Conservation (phyloP, 2,329 filamentous ascomycete genomes). For the Coleophoma cylindrospora region DNA sequence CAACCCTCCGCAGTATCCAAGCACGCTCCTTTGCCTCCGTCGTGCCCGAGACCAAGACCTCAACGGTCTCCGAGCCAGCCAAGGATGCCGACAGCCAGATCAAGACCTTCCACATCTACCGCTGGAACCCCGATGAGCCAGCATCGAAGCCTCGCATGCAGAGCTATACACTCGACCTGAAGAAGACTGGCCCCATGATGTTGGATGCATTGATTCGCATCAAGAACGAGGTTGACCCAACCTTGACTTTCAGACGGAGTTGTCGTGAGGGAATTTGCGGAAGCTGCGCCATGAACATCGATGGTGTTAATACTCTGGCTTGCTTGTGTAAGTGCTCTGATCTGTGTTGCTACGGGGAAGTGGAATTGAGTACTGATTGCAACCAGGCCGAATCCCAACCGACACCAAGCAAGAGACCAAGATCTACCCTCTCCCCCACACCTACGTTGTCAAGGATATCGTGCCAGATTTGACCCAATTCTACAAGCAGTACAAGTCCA, state of each 20-base stretch:
- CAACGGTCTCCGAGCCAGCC: slow-evolving; percentile 33
- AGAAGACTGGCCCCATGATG: slow-evolving; percentile 99
- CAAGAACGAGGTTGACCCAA: slow-evolving; percentile 98
- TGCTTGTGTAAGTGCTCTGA: slow-evolving; percentile 77
- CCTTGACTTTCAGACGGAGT: slow-evolving; percentile 89
- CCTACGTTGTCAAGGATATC: slow-evolving; percentile 98
- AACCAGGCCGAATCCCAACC: slow-evolving; percentile 81
- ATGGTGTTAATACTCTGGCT: slow-evolving; percentile 95
- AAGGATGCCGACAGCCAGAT: slow-evolving; percentile 60
- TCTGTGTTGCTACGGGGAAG: not conserved
- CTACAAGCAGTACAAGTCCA: slow-evolving; percentile 99
- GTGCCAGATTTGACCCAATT: slow-evolving; percentile 97
- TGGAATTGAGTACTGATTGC: not conserved
- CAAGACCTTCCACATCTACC: slow-evolving; percentile 98
- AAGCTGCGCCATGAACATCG: slow-evolving; percentile 99
- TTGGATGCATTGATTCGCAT: slow-evolving; percentile 94
- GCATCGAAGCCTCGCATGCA: slow-evolving; percentile 94
- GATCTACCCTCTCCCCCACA: slow-evolving; percentile 97
- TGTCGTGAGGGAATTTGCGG: slow-evolving; percentile 98
- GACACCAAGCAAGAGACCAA: slow-evolving; percentile 78
- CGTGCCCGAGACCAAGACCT: slow-evolving; percentile 12
- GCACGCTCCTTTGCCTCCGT: slow-evolving; percentile 16
- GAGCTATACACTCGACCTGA: slow-evolving; percentile 88
- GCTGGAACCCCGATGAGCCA: slow-evolving; percentile 94
- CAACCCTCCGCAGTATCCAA: slow-evolving; percentile 7